Percentiles rank a stretch among this genome's conserved stretches.
These are phyloP conservation scores for Lavandula angustifolia DNA, from an alignment of 257 asterid genomes.

Conservation along the genomic window DNA sequence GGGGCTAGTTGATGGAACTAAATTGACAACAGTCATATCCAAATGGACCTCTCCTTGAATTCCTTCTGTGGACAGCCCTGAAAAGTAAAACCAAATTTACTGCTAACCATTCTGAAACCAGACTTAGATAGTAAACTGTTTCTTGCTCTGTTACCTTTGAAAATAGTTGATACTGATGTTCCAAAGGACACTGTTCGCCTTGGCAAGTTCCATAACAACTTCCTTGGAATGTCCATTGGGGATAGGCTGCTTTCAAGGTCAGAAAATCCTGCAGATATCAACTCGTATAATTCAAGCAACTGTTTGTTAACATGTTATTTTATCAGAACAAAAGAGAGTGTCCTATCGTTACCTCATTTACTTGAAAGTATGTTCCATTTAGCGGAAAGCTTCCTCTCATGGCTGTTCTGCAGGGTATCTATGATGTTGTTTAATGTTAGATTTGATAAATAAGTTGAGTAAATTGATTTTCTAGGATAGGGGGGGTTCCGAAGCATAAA, in stretches of 20 bases:
- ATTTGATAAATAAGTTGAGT: constrained; percentile 16
- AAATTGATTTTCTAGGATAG: not conserved
- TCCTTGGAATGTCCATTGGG: constrained; percentile 84
- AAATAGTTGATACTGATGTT: constrained; percentile 86
- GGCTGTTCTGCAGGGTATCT: constrained; percentile 99
- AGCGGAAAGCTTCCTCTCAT: constrained; percentile 99
- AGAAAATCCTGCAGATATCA: constrained; percentile 69
- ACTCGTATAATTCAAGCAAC: constrained; percentile 23
- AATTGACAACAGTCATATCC: constrained; percentile 16
- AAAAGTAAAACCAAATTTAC: constrained; percentile 30
- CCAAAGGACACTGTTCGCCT: constrained; percentile 92
- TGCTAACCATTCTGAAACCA: constrained; percentile 28
- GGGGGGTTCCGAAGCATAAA: not conserved
- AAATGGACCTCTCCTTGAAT: constrained; percentile 91
- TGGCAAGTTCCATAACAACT: constrained; percentile 89
- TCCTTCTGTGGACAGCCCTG: constrained; percentile 78
- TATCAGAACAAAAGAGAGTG: constrained; percentile 28
- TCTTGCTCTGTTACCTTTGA: constrained; percentile 63
- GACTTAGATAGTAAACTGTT: constrained; percentile 9
- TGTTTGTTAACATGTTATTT: constrained; percentile 24
- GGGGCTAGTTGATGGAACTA: constrained; percentile 29
- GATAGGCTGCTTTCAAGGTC: constrained; percentile 86
- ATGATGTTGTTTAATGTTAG: constrained; percentile 41
- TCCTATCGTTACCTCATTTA: constrained; percentile 70
- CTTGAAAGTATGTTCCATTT: constrained; percentile 97